Evolutionary conservation across 139 green algal genomes (phyloP), one percentile per base, ranked within the genome.

Genomic region (Coelastrella sp.): DNA sequence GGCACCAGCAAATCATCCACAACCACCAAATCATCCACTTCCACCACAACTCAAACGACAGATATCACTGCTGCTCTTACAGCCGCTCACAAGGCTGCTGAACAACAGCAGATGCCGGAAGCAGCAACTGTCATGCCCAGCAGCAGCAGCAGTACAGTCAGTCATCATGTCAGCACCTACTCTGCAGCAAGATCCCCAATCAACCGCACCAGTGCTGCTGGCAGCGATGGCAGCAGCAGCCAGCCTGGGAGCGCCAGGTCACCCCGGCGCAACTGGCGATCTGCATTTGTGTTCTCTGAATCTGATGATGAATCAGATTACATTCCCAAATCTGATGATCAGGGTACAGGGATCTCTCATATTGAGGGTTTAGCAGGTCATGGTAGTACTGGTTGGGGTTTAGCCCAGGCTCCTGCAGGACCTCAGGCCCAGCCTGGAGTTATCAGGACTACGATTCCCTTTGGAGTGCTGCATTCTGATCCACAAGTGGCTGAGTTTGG

Each of bases 271-370:
- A 82, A 82, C 75, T 82, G 75, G 75, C 35, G 75, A 6, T 63
- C 75, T 59, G 75, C 75, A 7, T 82, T 82, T 13, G 75, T 79
- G 17, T 79, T 79, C 62, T 45, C 67, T 34, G 67, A 76, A 6
- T 64, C 53, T 27, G 53, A 64, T 64, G 53, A 71, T 30, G 67
- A 77, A 37, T 19, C 5, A 30, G 41, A 60, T 13, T 23, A 23
- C 6, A 6, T 19, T 32, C 8, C 25, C 17, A 41, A 21, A 7
- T n/a, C 19, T 60, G 53, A 19, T 27, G 35, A 32, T 23, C 17
- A 77, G 67, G 32, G 35, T 13, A 17, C 37, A 32, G 45, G 45
- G 45, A 57, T 13, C 45, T 57, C 11, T 9, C 45, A 57, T 13
- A 9, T 57, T 57, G 45, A n/a, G n/a, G 45, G 45, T 57, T 57